A percentile compares a stretch with the other conserved stretches of the same genome.
Evolutionary conservation across 2,329 filamentous ascomycete species (phyloP).

Genomic region (Xylaria polymorpha): DNA sequence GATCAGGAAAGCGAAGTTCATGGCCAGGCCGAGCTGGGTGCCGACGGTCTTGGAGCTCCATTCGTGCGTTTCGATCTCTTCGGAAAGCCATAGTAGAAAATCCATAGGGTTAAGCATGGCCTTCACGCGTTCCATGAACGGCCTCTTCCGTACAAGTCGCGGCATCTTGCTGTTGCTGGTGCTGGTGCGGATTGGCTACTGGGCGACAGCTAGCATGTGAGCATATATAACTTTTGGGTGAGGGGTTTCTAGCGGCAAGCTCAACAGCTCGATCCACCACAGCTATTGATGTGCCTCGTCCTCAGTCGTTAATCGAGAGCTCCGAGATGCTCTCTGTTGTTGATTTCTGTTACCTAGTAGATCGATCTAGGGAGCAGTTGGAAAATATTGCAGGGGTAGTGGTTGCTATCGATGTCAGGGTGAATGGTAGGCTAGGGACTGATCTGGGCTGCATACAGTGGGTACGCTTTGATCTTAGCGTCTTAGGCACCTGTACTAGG

Average conservation of each 20-base stretch:
- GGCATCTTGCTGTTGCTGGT: slow-evolving; percentile 60
- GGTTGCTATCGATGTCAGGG: slow-evolving; percentile 30
- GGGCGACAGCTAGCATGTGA: slow-evolving; percentile 11
- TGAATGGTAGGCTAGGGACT: not conserved
- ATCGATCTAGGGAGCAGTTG: not conserved
- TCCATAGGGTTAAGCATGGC: slow-evolving; percentile 88
- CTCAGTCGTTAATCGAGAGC: slow-evolving; percentile 6
- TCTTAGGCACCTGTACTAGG: slow-evolving; percentile 3
- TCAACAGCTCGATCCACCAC: not conserved
- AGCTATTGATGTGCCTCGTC: not conserved
- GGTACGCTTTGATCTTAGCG: not conserved
- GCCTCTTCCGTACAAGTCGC: slow-evolving; percentile 85
- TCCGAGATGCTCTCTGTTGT: slow-evolving; percentile 23
- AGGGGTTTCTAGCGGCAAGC: slow-evolving; percentile 3
- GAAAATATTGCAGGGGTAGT: slow-evolving; percentile 38
- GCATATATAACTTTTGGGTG: slow-evolving; percentile 1
- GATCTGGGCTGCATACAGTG: slow-evolving; percentile 6
- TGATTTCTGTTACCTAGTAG: not conserved
- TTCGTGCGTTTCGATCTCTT: slow-evolving; percentile 90
- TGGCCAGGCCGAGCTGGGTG: slow-evolving; percentile 75
- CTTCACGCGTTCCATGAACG: slow-evolving; percentile 83
- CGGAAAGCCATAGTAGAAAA: slow-evolving; percentile 88
- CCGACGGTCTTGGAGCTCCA: slow-evolving; percentile 87
- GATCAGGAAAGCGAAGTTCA: slow-evolving; percentile 85
- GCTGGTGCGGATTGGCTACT: slow-evolving; percentile 9